phyloP scores from a whole-genome alignment of 148 eudicot species.

The Simmondsia chinensis region DNA sequence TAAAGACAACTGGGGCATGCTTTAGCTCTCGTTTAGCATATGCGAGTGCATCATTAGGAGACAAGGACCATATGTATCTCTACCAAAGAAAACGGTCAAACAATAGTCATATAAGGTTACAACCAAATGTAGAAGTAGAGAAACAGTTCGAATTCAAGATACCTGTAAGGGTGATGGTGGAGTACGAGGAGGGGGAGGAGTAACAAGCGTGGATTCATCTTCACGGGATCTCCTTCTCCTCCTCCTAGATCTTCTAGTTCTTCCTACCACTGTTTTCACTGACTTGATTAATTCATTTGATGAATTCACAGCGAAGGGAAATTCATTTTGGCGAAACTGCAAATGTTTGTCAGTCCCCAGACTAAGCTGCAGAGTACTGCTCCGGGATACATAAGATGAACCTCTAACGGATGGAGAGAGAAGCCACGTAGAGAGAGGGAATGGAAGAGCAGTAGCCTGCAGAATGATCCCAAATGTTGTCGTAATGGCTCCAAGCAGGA shows the following conservation, averaged over 20 bases:
- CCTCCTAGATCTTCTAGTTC: slow-evolving; percentile 6
- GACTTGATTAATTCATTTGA: slow-evolving; percentile 20
- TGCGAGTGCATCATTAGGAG: slow-evolving; percentile 54
- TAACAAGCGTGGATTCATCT: slow-evolving; percentile 15
- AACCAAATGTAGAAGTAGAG: background rate
- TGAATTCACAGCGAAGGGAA: slow-evolving; percentile 25
- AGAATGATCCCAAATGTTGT: slow-evolving; percentile 38
- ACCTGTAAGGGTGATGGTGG: slow-evolving; percentile 49
- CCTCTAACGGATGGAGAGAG: slow-evolving; percentile 23
- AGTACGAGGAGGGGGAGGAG: slow-evolving; percentile 26
- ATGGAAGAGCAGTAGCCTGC: slow-evolving; percentile 52
- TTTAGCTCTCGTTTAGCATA: slow-evolving; percentile 71
- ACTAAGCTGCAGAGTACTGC: slow-evolving; percentile 15
- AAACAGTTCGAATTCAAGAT: background rate
- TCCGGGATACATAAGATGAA: slow-evolving; percentile 17
- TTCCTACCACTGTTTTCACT: slow-evolving; percentile 9
- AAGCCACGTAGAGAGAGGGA: slow-evolving; percentile 39
- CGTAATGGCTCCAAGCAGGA: slow-evolving; percentile 28
- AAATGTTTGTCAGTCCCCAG: slow-evolving; percentile 17
- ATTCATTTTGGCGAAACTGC: slow-evolving; percentile 16
- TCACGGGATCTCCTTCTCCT: slow-evolving; percentile 11
- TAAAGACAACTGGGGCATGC: slow-evolving; percentile 25
- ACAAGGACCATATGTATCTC: slow-evolving; percentile 51
- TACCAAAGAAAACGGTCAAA: slow-evolving; percentile 14
- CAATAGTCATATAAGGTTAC: background rate